Conservation (phyloP, 163 green algal genomes). For the Trebouxia gelatinosa region DNA sequence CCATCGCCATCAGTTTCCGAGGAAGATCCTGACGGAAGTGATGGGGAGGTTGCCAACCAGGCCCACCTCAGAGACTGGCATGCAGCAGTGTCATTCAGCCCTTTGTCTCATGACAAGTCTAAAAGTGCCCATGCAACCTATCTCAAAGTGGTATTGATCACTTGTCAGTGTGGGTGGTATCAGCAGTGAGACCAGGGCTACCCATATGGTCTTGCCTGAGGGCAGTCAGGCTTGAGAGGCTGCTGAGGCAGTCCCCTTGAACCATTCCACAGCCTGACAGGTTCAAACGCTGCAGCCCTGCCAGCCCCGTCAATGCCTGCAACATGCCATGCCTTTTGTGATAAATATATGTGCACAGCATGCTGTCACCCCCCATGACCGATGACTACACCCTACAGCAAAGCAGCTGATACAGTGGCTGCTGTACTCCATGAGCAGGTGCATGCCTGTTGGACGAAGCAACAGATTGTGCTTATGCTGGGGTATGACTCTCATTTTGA, state of each 20-base stretch:
- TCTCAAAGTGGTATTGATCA: no score
- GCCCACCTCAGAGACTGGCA: slow-evolving; percentile 13
- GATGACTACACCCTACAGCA: background rate
- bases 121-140: no score
- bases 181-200: no score
- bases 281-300: background rate
- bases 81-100: no score
- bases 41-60: slow-evolving; percentile 2
- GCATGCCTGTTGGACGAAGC: no score
- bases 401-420: background rate
- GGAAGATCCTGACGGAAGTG: slow-evolving; percentile 1
- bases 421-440: background rate
- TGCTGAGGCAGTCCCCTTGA: background rate
- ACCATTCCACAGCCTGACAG: slow-evolving; percentile 6
- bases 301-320: background rate
- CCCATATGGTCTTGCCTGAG: background rate
- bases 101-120: no score
- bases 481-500: background rate
- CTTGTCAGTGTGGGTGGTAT: no score
- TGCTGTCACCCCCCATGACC: background rate
- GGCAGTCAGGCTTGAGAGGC: background rate
- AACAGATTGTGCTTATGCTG: background rate
- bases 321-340: background rate
- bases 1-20: slow-evolving; percentile 13
- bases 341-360: background rate